A percentile compares a stretch with the other conserved stretches of the same genome.
phyloP scores from a whole-genome alignment of 1,284 basidiomycete species.

The Xerocomus amazonicus region DNA sequence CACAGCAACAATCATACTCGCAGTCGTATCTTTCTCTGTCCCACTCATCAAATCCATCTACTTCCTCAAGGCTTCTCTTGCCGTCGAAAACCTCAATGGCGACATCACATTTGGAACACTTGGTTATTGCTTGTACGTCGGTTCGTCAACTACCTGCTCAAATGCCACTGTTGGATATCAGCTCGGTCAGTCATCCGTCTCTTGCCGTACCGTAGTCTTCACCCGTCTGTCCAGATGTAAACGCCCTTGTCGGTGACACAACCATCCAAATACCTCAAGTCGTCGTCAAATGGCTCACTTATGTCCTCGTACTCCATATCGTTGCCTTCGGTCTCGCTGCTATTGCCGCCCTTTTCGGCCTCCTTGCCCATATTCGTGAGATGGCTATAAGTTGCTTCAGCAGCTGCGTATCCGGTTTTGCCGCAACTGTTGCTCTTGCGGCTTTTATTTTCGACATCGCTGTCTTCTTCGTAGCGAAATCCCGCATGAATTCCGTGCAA shows the following conservation, averaged over 20 bases:
- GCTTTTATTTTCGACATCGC: constrained; percentile 86
- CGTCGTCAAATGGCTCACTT: constrained; percentile 86
- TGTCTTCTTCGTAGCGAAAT: constrained; percentile 80
- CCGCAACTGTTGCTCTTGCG: constrained; percentile 66
- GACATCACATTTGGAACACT: constrained; percentile 78
- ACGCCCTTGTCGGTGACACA: constrained; percentile 68
- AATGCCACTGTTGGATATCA: constrained; percentile 78
- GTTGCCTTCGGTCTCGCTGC: constrained; percentile 73
- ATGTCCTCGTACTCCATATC: constrained; percentile 83
- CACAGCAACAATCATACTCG: constrained; percentile 69
- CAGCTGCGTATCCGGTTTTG: constrained; percentile 76
- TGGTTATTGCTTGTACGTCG: constrained; percentile 72
- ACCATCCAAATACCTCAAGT: constrained; percentile 71
- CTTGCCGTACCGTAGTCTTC: constrained; percentile 7
- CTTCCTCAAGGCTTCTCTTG: constrained; percentile 75
- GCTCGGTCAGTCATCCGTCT: constrained; percentile 54
- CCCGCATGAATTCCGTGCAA: constrained; percentile 65
- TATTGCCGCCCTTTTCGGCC: constrained; percentile 71
- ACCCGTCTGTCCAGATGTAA: constrained; percentile 58
- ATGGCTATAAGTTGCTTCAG: constrained; percentile 84
- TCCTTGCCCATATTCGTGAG: constrained; percentile 81
- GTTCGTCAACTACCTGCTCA: constrained; percentile 64
- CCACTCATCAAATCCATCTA: constrained; percentile 81
- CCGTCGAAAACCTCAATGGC: constrained; percentile 48
- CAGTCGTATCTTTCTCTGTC: constrained; percentile 82